Base-by-base conservation (phyloP, 148 eudicot genomes). In the Polygonum maritimum region DNA sequence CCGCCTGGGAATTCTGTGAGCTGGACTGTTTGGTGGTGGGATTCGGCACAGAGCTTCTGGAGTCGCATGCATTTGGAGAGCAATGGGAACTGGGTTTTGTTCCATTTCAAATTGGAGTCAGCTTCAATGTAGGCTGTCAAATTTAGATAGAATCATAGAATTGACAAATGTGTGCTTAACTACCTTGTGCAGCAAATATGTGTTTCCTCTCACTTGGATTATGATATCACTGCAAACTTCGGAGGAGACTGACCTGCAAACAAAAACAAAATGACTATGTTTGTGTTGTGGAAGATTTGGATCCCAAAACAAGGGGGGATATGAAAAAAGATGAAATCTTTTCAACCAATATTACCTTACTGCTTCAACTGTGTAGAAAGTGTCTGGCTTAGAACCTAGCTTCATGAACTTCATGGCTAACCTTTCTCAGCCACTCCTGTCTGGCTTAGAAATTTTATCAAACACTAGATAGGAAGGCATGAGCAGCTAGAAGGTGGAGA, bases 181-280 rank as follows among this genome's bases (percentile, higher is more conserved):
- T 81, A 94, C 98, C 98, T 94, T 94, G 84, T 94, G 98, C 80
- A 94, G 97, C 81, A 90, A 74, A 84, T 92, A 94, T 79, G 89
- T 92, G 67, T 71, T 85, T 18, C 89, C 96, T 49, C 89, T 85
- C 1, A 94, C 93, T 81, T 90, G 97, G 76, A 94, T 78, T 72
- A 92, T 83, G 70, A 94, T 89, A 86, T 94, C 98, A 86, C 97
- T 90, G 38, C 92, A 85, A 26, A 94, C 89, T 80, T 94, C 98
- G 13, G 96, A 90, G 71, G 91, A 87, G 19, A 94, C 92, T 72
- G 96, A 88, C 91, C 98, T 94, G 89, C 78, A 81, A 47, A 47
- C 54, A 48, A 19, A 45, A 44, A 45, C 16, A 70, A 44, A n/a
- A 71, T 41, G 18, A n/a, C 3, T 45, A 47, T 19, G 0, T 26